These are phyloP conservation scores for Aspergillus quadricinctus DNA, from an alignment of 2,329 filamentous ascomycete species.

Conservation along the genomic window DNA sequence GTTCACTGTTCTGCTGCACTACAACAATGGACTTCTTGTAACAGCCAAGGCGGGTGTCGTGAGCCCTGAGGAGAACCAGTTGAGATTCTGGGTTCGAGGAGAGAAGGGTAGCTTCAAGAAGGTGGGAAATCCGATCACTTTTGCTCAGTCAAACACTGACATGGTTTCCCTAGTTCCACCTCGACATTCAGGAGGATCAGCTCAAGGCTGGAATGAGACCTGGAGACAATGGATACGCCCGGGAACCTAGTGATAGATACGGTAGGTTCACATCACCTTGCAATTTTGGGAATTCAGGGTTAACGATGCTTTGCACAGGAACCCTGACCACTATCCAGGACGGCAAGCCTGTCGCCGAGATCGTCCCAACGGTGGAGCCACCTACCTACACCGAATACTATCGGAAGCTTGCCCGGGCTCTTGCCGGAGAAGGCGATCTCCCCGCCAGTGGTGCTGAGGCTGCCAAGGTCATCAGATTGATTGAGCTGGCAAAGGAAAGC, in stretches of 20 bases:
- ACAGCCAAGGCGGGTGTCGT: slow-evolving; percentile 66
- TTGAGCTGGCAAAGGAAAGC: slow-evolving; percentile 54
- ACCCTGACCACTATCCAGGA: slow-evolving; percentile 53
- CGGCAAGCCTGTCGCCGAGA: slow-evolving; percentile 48
- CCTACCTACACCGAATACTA: slow-evolving; percentile 69
- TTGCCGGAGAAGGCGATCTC: slow-evolving; percentile 50
- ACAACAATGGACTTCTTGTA: slow-evolving; percentile 59
- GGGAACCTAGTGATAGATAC: slow-evolving; percentile 56
- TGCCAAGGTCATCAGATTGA: slow-evolving; percentile 51
- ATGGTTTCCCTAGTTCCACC: slow-evolving; percentile 37
- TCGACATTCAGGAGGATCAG: slow-evolving; percentile 74
- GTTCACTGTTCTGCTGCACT: slow-evolving; percentile 62
- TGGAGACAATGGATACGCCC: slow-evolving; percentile 60
- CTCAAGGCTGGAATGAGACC: slow-evolving; percentile 61
- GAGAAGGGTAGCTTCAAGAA: slow-evolving; percentile 73
- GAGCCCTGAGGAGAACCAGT: slow-evolving; percentile 64
- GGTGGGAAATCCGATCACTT: slow-evolving; percentile 32
- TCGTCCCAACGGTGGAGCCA: slow-evolving; percentile 57
- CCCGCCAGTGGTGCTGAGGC: slow-evolving; percentile 53
- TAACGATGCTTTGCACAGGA: slow-evolving; percentile 18
- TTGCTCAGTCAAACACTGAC: neutral
- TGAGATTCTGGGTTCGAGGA: slow-evolving; percentile 73
- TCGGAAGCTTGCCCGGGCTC: slow-evolving; percentile 48
- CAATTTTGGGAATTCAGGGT: neutral
- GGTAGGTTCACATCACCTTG: slow-evolving; percentile 37